These are phyloP conservation scores for Oldenlandia corymbosa DNA, from an alignment of 257 asterid genomes.

Conservation along the genomic window DNA sequence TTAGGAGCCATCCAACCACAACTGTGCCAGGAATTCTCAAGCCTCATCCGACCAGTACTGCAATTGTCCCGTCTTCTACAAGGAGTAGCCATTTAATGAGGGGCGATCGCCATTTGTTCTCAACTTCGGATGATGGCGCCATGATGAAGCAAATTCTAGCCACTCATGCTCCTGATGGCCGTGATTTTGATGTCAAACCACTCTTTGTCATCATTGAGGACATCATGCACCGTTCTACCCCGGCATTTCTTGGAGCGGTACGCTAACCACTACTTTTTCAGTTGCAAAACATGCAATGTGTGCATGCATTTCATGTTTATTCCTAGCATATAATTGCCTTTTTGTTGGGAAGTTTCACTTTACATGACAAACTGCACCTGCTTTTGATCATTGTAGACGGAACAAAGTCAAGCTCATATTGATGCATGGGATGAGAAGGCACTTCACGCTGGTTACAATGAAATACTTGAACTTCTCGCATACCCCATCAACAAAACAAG, in stretches of 20 bases:
- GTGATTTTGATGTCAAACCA: conserved; percentile 48
- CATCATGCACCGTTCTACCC: conserved; percentile 41
- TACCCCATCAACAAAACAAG: conserved; percentile 61
- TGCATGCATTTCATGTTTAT: no score
- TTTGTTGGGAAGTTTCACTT: background rate
- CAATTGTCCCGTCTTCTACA: conserved; percentile 14
- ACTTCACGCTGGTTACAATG: conserved; percentile 29
- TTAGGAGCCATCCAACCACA: conserved; percentile 1
- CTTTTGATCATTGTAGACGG: conserved; percentile 22
- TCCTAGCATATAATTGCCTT: background rate
- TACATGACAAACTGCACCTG: background rate
- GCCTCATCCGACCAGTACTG: conserved; percentile 1
- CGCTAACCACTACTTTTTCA: no score
- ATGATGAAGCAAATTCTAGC: conserved; percentile 45
- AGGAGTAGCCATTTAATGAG: conserved; percentile 20
- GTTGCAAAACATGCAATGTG: background rate
- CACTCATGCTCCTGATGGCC: conserved; percentile 50
- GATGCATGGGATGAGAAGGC: conserved; percentile 34
- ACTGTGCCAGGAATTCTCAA: conserved; percentile 2
- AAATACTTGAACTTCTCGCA: conserved; percentile 48
- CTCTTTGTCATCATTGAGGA: conserved; percentile 53
- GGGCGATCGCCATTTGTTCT: conserved; percentile 36
- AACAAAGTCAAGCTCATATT: conserved; percentile 19
- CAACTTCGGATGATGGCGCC: conserved; percentile 45
- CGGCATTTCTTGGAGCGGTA: conserved; percentile 20